Evolutionary conservation across 1,284 basidiomycete genomes (phyloP).

Genomic region (Calocybe gambosa): DNA sequence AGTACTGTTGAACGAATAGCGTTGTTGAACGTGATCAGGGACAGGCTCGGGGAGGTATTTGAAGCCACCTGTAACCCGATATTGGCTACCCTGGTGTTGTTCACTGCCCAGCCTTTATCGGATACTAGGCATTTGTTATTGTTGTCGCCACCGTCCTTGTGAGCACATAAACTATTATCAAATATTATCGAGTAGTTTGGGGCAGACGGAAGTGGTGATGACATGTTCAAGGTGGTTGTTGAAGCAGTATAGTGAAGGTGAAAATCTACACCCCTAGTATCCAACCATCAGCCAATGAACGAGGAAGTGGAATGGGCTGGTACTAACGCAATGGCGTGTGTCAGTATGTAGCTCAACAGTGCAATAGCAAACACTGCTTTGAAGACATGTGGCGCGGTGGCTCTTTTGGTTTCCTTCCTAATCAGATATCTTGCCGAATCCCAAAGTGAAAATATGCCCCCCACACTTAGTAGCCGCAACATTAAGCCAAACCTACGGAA

Average conservation of each 20-base stretch:
- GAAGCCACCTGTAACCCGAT: neutral
- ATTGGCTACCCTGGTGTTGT: neutral
- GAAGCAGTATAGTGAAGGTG: slow-evolving; percentile 1
- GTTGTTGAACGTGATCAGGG: neutral
- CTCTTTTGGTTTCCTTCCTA: neutral
- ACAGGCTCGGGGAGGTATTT: neutral
- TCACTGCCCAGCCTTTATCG: neutral
- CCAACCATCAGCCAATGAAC: too few relatives aligned
- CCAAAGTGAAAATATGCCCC: neutral
- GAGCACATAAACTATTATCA: neutral
- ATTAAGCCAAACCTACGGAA: slow-evolving; percentile 3
- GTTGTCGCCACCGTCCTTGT: too few relatives aligned
- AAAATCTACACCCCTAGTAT: neutral
- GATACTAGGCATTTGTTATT: neutral
- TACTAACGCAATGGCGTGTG: slow-evolving; percentile 1
- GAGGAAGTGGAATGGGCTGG: neutral
- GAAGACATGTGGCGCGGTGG: neutral
- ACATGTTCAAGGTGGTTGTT: neutral
- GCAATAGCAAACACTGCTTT: neutral
- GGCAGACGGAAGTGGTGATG: neutral
- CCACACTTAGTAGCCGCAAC: slow-evolving; percentile 1
- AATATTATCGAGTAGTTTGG: neutral
- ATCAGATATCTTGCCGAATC: neutral
- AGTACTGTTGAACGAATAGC: slow-evolving; percentile 1
- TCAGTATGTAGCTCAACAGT: slow-evolving; percentile 1